phyloP scores from a whole-genome alignment of 2,329 filamentous ascomycete genomes.

The Sordariomycetes sp. region DNA sequence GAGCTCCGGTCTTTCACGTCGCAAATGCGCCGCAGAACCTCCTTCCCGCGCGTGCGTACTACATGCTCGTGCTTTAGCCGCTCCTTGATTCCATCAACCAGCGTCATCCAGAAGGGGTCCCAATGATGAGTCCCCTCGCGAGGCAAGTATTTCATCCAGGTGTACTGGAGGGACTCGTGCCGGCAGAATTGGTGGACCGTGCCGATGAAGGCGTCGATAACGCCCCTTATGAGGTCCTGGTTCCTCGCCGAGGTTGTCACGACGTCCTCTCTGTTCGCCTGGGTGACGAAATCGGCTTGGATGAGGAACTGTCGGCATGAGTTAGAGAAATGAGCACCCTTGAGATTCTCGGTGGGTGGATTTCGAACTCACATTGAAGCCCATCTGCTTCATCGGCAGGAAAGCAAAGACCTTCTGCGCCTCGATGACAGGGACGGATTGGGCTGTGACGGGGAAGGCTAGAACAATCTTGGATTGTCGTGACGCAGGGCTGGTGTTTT shows the following conservation, averaged over 20 bases:
- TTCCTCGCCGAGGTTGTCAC: constrained; percentile 26
- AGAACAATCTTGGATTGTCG: constrained; percentile 25
- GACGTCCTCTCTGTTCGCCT: constrained; percentile 31
- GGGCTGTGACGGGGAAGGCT: constrained; percentile 29
- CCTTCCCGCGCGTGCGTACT: constrained; percentile 1
- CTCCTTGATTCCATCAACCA: constrained; percentile 14
- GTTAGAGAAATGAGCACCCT: neutral
- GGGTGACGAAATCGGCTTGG: constrained; percentile 37
- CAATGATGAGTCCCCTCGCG: constrained; percentile 11
- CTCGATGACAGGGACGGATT: constrained; percentile 20
- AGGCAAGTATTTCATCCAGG: constrained; percentile 35
- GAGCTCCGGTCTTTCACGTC: neutral
- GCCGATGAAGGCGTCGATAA: constrained; percentile 26
- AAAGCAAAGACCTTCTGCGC: constrained; percentile 33
- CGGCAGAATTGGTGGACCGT: constrained; percentile 26
- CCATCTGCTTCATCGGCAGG: constrained; percentile 27
- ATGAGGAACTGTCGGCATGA: constrained; percentile 27
- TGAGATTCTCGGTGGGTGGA: neutral
- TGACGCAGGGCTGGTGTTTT: constrained; percentile 12
- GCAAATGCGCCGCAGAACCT: neutral
- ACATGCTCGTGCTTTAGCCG: constrained; percentile 8
- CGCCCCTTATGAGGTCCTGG: constrained; percentile 16
- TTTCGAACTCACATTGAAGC: constrained; percentile 25
- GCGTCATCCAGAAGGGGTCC: constrained; percentile 15
- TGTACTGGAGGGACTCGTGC: constrained; percentile 23